These are phyloP conservation scores for Phytophthora europaea DNA, from an alignment of 352 stramenopile genomes.

Conservation along the genomic window DNA sequence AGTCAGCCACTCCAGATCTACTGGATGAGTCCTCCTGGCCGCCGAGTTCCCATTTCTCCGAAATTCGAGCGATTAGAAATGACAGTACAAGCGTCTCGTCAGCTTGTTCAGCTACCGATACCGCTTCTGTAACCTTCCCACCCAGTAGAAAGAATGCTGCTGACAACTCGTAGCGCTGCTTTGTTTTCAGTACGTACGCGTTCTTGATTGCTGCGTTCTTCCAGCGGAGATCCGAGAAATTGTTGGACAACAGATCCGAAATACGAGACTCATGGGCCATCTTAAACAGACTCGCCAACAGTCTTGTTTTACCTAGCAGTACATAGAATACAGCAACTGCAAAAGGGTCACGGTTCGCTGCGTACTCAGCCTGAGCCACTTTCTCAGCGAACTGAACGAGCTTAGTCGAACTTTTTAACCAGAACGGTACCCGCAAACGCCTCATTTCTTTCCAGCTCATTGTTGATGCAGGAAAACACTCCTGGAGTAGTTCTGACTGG, in stretches of 20 bases:
- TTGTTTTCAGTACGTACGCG: slow-evolving; percentile 89
- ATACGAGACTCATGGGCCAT: slow-evolving; percentile 86
- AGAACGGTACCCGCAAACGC: slow-evolving; percentile 79
- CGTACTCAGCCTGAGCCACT: slow-evolving; percentile 81
- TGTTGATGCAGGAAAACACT: slow-evolving; percentile 60
- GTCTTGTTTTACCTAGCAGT: slow-evolving; percentile 82
- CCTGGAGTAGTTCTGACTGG: slow-evolving; percentile 74
- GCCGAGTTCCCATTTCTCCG: slow-evolving; percentile 78
- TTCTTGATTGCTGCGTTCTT: slow-evolving; percentile 93
- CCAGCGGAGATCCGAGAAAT: slow-evolving; percentile 87
- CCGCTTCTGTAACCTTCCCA: slow-evolving; percentile 79
- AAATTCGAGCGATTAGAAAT: slow-evolving; percentile 83
- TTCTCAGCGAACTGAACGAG: slow-evolving; percentile 75
- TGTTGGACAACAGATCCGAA: slow-evolving; percentile 78
- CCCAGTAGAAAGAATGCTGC: slow-evolving; percentile 88
- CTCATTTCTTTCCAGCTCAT: slow-evolving; percentile 81
- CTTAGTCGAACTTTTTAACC: slow-evolving; percentile 69
- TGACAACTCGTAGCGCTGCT: slow-evolving; percentile 84
- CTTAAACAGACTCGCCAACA: slow-evolving; percentile 88
- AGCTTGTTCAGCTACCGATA: slow-evolving; percentile 78
- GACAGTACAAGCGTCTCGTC: slow-evolving; percentile 80
- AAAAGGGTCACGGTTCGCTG: slow-evolving; percentile 83
- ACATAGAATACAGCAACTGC: slow-evolving; percentile 89
- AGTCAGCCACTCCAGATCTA: slow-evolving; percentile 23
- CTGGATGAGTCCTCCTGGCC: slow-evolving; percentile 31